These are phyloP conservation scores for Entomortierella parvispora DNA, from an alignment of 192 early-diverging fungal genomes.

Conservation along the genomic window DNA sequence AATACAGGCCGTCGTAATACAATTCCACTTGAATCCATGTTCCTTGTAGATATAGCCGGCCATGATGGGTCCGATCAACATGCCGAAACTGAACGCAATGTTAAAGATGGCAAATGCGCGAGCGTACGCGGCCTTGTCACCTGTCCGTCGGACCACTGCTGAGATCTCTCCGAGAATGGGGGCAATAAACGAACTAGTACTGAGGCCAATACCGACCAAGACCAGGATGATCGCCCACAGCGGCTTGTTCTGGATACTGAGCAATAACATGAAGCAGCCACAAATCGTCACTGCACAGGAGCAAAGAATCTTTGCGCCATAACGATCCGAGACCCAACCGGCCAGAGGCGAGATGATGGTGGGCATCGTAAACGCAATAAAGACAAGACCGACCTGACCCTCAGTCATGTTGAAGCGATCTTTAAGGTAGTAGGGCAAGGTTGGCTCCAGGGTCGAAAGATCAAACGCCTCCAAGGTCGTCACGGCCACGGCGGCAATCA, in stretches of 20 bases:
- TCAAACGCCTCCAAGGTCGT: slow-evolving; percentile 34
- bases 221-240: slow-evolving; percentile 42
- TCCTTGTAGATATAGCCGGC: slow-evolving; percentile 55
- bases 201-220: slow-evolving; percentile 37
- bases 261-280: slow-evolving; percentile 53
- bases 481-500: slow-evolving; percentile 46
- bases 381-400: slow-evolving; percentile 68
- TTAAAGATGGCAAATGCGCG: slow-evolving; percentile 80
- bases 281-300: slow-evolving; percentile 55
- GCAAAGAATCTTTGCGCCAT: slow-evolving; percentile 58
- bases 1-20: slow-evolving; percentile 40
- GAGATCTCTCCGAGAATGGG: slow-evolving; percentile 48
- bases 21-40: slow-evolving; percentile 46
- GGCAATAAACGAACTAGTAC: slow-evolving; percentile 42
- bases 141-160: slow-evolving; percentile 48
- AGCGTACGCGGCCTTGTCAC: slow-evolving; percentile 66
- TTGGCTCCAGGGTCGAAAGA: slow-evolving; percentile 59
- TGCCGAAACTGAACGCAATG: slow-evolving; percentile 79
- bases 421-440: slow-evolving; percentile 64
- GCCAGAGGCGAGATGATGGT: slow-evolving; percentile 69
- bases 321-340: slow-evolving; percentile 66
- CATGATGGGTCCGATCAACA: slow-evolving; percentile 77
- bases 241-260: slow-evolving; percentile 39
- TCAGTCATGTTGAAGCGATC: slow-evolving; percentile 52
- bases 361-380: slow-evolving; percentile 77